Percentiles rank a stretch among this genome's conserved stretches.
These are phyloP conservation scores for Trebouxia sp. DNA, from an alignment of 139 green algal genomes.

Conservation along the genomic window DNA sequence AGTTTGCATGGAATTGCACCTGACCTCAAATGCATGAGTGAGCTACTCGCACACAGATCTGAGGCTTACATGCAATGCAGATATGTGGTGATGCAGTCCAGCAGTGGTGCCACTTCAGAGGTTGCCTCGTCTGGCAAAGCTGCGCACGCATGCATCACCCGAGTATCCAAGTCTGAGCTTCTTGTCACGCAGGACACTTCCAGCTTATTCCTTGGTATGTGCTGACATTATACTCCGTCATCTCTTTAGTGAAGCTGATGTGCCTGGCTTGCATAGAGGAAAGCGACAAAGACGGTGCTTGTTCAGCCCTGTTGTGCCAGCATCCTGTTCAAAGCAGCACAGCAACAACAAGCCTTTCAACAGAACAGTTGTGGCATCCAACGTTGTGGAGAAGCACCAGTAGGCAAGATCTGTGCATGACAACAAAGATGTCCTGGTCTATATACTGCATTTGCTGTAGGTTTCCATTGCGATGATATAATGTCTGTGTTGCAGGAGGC, in stretches of 20 bases:
- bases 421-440: too few species aligned
- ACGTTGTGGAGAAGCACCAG: too few species aligned
- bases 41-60: background rate
- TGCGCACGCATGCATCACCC: constrained; percentile 24
- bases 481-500: constrained; percentile 21
- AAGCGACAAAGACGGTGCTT: too few species aligned
- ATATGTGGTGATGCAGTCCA: constrained; percentile 43
- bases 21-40: background rate
- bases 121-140: constrained; percentile 33
- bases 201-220: constrained; percentile 57
- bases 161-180: constrained; percentile 39
- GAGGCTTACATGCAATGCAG: constrained; percentile 30
- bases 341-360: too few species aligned
- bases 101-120: constrained; percentile 36
- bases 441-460: background rate
- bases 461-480: background rate
- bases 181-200: constrained; percentile 53
- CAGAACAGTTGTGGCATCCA: too few species aligned
- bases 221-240: too few species aligned
- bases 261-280: too few species aligned
- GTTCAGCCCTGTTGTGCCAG: too few species aligned
- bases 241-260: too few species aligned
- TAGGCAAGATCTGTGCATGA: too few species aligned
- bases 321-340: background rate
- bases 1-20: too few species aligned